A percentile compares a stretch with the other conserved stretches of the same genome.
Evolutionary conservation across 129 eudicot genomes (phyloP).

Genomic region (Arctium lappa): DNA sequence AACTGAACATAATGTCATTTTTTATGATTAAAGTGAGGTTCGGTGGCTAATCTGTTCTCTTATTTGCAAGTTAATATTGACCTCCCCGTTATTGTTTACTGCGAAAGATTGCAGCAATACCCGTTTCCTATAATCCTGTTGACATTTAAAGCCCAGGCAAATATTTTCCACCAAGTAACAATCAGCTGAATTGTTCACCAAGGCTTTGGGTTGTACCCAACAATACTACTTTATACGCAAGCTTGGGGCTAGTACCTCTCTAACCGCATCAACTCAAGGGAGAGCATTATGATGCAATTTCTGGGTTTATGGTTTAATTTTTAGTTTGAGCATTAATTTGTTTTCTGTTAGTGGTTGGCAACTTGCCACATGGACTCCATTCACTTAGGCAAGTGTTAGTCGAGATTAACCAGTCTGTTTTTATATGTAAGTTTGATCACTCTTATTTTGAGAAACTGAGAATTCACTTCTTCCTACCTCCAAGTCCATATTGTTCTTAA

Average conservation of each 20-base stretch:
- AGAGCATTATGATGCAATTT: neutral
- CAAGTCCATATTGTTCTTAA: neutral
- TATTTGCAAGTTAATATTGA: too few species aligned
- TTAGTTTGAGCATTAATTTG: neutral
- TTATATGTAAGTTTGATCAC: too few species aligned
- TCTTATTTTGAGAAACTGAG: neutral
- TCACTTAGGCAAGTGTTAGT: neutral
- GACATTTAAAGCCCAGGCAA: neutral
- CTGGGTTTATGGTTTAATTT: neutral
- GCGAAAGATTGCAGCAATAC: neutral
- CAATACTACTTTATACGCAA: neutral
- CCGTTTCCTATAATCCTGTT: neutral
- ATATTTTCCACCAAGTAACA: neutral
- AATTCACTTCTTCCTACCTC: neutral
- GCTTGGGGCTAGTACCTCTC: neutral
- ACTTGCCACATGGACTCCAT: too few species aligned
- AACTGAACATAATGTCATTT: too few species aligned
- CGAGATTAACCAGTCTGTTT: neutral
- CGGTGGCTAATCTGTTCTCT: neutral
- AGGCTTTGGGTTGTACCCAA: neutral
- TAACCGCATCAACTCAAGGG: neutral
- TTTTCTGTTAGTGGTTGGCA: neutral
- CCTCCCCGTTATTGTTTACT: neutral
- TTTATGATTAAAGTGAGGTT: too few species aligned
- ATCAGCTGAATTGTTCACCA: neutral